Evolutionary conservation across 2,329 filamentous ascomycete genomes (phyloP).

Genomic region (Alternaria triticina): DNA sequence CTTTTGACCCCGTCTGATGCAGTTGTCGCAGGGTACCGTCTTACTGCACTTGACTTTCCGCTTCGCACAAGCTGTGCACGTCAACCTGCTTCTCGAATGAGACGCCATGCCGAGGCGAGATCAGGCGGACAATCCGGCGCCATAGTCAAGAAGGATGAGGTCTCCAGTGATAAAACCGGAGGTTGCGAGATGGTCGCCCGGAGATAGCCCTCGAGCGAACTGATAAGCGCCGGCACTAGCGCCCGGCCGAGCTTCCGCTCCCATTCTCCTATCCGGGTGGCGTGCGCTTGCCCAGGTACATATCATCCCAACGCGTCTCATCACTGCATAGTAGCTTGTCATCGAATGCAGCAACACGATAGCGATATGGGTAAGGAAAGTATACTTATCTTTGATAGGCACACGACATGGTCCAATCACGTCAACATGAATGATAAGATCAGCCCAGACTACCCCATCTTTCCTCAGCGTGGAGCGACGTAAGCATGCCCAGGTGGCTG

Average conservation of each 20-base stretch:
- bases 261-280: background rate
- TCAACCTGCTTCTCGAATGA: conserved; percentile 13
- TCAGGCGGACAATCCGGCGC: background rate
- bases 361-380: background rate
- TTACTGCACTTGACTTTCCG: conserved; percentile 50
- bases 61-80: conserved; percentile 36
- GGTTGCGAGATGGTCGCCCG: background rate
- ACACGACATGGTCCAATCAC: background rate
- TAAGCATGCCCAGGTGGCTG: background rate
- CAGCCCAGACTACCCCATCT: background rate
- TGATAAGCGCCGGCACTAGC: background rate
- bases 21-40: conserved; percentile 50
- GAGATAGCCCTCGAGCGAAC: background rate
- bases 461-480: background rate
- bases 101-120: background rate
- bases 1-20: conserved; percentile 35
- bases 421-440: background rate
- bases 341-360: background rate
- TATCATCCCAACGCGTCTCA: background rate
- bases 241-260: conserved; percentile 1
- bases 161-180: background rate
- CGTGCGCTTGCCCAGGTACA: background rate
- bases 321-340: background rate
- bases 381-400: background rate
- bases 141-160: background rate